phyloP scores from a whole-genome alignment of 805 yeast genomes.

The Jamesozyma spencerorum region DNA sequence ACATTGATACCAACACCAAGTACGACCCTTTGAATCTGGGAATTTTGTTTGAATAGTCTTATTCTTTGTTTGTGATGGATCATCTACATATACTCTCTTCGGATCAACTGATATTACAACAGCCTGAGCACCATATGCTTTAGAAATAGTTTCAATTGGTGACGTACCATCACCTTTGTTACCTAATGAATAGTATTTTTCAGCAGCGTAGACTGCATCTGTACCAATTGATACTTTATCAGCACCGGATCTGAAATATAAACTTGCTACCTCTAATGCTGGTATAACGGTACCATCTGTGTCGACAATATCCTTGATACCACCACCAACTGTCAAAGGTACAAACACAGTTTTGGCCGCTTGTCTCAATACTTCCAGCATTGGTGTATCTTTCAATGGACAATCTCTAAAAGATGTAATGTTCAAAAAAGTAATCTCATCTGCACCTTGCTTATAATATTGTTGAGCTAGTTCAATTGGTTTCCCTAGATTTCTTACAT shows the following conservation, averaged over 20 bases:
- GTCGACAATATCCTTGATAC: slow-evolving; percentile 83
- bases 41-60: slow-evolving; percentile 50
- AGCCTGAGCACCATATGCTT: slow-evolving; percentile 91
- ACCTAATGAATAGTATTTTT: slow-evolving; percentile 56
- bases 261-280: slow-evolving; percentile 82
- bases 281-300: slow-evolving; percentile 73
- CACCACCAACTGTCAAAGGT: slow-evolving; percentile 97
- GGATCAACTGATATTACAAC: slow-evolving; percentile 99
- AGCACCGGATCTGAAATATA: slow-evolving; percentile 94
- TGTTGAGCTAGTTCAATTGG: slow-evolving; percentile 91
- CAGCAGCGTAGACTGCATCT: slow-evolving; percentile 92
- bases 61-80: slow-evolving; percentile 52
- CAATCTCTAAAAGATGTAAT: slow-evolving; percentile 94
- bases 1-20: slow-evolving; percentile 87
- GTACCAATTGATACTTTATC: slow-evolving; percentile 97
- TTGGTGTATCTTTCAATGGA: slow-evolving; percentile 87
- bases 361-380: slow-evolving; percentile 75
- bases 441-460: slow-evolving; percentile 92
- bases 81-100: slow-evolving; percentile 62
- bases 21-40: slow-evolving; percentile 84
- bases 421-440: slow-evolving; percentile 88
- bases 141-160: slow-evolving; percentile 89
- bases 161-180: slow-evolving; percentile 57
- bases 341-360: slow-evolving; percentile 91
- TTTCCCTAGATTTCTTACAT: slow-evolving; percentile 88